A percentile compares a stretch with the other conserved stretches of the same genome.
Conservation (phyloP, 1,139 yeast genomes). For the Taphrina pruni region DNA sequence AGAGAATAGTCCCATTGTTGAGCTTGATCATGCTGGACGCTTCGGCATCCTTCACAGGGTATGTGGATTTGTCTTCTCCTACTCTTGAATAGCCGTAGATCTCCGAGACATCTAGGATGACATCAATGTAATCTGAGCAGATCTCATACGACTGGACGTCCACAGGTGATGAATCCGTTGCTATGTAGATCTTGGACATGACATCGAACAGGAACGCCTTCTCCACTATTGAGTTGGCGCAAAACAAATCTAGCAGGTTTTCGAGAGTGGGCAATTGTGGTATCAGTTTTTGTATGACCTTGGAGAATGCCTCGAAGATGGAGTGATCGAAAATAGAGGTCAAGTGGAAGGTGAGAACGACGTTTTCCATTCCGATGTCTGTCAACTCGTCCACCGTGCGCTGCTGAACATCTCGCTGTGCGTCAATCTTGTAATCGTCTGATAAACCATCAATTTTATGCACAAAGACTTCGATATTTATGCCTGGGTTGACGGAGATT, state of each 20-base stretch:
- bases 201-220: constrained; percentile 91
- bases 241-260: constrained; percentile 83
- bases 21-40: constrained; percentile 51
- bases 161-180: constrained; percentile 94
- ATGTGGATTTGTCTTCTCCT: constrained; percentile 14
- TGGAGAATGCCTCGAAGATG: constrained; percentile 90
- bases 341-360: constrained; percentile 85
- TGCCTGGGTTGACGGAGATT: constrained; percentile 78
- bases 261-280: constrained; percentile 89
- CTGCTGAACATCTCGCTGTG: constrained; percentile 95
- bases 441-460: constrained; percentile 95
- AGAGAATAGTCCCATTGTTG: constrained; percentile 80
- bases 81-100: constrained; percentile 50
- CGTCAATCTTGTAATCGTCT: constrained; percentile 82
- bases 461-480: constrained; percentile 88
- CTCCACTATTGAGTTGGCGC: constrained; percentile 81
- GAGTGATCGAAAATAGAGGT: constrained; percentile 96
- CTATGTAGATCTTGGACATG: constrained; percentile 91
- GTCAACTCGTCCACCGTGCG: constrained; percentile 89
- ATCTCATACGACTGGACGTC: constrained; percentile 95
- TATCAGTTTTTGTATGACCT: constrained; percentile 87
- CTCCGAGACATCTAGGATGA: constrained; percentile 79
- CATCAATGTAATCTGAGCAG: constrained; percentile 95
- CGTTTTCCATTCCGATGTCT: constrained; percentile 89
- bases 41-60: constrained; percentile 44